Evolutionary conservation across 208 protist species (phyloP).

Genomic region (Leishmania turanica): DNA sequence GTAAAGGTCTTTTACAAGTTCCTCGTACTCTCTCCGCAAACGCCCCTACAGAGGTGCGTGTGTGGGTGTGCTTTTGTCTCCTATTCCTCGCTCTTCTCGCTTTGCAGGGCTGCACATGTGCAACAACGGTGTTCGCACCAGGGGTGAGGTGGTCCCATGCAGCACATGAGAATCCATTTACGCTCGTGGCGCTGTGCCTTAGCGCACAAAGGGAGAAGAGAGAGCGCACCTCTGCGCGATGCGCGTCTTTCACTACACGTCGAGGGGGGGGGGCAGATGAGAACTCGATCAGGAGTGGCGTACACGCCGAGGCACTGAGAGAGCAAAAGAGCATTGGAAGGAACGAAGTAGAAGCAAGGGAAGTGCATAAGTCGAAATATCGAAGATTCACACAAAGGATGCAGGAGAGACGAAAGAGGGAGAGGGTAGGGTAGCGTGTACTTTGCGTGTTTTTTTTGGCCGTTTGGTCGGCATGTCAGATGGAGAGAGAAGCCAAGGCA

Average conservation of each 20-base stretch:
- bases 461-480: neutral
- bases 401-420: neutral
- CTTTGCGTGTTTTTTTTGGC: too few relatives aligned
- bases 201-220: neutral
- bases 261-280: neutral
- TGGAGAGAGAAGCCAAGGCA: neutral
- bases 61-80: neutral
- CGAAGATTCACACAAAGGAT: neutral
- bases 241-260: neutral
- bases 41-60: neutral
- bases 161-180: neutral
- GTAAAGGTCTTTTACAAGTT: neutral
- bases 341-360: neutral
- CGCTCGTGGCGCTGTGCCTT: neutral
- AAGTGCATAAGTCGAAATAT: constrained; percentile 2
- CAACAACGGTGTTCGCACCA: neutral
- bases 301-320: neutral
- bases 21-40: neutral
- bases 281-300: neutral
- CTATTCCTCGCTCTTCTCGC: neutral
- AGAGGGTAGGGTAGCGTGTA: neutral
- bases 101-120: neutral
- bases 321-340: neutral
- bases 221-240: neutral
- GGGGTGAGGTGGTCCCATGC: neutral